phyloP scores from a whole-genome alignment of 441 rosid species.

The Gossypium gossypioides region DNA sequence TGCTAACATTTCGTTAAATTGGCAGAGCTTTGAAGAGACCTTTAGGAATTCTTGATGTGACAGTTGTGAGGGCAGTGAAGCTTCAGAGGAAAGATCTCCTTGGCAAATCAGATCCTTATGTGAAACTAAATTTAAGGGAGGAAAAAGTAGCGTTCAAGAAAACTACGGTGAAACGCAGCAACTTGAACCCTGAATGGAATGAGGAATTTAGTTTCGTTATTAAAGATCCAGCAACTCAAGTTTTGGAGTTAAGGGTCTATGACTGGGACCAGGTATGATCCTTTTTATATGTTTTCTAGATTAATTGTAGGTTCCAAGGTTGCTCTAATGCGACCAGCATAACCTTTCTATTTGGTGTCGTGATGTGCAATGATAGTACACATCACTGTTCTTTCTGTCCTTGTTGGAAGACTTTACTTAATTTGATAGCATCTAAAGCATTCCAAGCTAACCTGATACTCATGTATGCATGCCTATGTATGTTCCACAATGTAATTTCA shows the following conservation, averaged over 20 bases:
- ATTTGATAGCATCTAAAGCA: not conserved
- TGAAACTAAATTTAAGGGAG: constrained; percentile 68
- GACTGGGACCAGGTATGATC: constrained; percentile 56
- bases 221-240: constrained; percentile 66
- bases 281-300: not conserved
- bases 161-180: constrained; percentile 72
- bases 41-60: constrained; percentile 70
- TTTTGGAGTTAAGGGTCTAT: constrained; percentile 47
- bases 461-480: not conserved
- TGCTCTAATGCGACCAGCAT: not conserved
- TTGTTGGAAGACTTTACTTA: not conserved
- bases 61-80: constrained; percentile 64
- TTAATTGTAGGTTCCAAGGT: not conserved
- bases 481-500: not conserved
- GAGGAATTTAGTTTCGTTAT: constrained; percentile 70
- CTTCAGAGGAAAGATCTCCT: constrained; percentile 77
- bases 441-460: not conserved
- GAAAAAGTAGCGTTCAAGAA: constrained; percentile 69
- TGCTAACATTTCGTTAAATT: constrained; percentile 14
- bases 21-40: constrained; percentile 74
- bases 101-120: constrained; percentile 89
- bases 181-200: constrained; percentile 95
- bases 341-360: not conserved
- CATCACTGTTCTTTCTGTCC: not conserved
- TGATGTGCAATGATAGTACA: not conserved